Evolutionary conservation across 805 yeast genomes (phyloP).

Genomic region (Starmera caribaea): DNA sequence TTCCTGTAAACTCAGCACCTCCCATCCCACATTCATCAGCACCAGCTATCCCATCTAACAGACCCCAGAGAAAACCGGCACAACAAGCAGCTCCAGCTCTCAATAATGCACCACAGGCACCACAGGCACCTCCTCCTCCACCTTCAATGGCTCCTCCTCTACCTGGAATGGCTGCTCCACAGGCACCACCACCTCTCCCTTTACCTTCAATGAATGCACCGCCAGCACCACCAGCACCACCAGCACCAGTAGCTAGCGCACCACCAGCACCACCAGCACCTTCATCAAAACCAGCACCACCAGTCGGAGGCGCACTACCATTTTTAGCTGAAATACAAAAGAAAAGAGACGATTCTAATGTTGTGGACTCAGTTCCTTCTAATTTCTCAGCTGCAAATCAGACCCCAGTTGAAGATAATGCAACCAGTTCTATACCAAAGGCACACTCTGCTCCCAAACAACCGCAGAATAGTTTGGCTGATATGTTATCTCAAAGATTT

Average conservation of each 20-base stretch:
- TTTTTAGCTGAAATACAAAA: slow-evolving; percentile 50
- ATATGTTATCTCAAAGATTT: not conserved
- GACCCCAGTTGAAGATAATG: slow-evolving; percentile 7
- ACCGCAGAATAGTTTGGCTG: slow-evolving; percentile 4
- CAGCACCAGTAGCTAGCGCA: slow-evolving; percentile 3
- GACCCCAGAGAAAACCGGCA: slow-evolving; percentile 9
- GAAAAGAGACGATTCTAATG: slow-evolving; percentile 41
- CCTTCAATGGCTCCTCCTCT: slow-evolving; percentile 10
- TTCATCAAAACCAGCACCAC: slow-evolving; percentile 16
- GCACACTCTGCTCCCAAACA: slow-evolving; percentile 17
- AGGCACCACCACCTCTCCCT: slow-evolving; percentile 13
- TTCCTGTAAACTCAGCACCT: slow-evolving; percentile 11
- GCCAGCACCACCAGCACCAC: slow-evolving; percentile 12
- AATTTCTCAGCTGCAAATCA: slow-evolving; percentile 15
- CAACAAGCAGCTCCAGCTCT: slow-evolving; percentile 4
- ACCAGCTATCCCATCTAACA: slow-evolving; percentile 13
- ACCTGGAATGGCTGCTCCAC: slow-evolving; percentile 8
- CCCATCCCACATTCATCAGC: slow-evolving; percentile 6
- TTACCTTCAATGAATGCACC: slow-evolving; percentile 13
- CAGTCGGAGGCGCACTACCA: slow-evolving; percentile 37
- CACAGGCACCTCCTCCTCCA: slow-evolving; percentile 12
- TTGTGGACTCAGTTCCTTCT: slow-evolving; percentile 30
- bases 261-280: slow-evolving; percentile 13
- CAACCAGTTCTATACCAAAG: slow-evolving; percentile 18
- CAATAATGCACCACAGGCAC: slow-evolving; percentile 15